phyloP scores from a whole-genome alignment of 768 basidiomycete genomes.

The Termitomyces sp. region DNA sequence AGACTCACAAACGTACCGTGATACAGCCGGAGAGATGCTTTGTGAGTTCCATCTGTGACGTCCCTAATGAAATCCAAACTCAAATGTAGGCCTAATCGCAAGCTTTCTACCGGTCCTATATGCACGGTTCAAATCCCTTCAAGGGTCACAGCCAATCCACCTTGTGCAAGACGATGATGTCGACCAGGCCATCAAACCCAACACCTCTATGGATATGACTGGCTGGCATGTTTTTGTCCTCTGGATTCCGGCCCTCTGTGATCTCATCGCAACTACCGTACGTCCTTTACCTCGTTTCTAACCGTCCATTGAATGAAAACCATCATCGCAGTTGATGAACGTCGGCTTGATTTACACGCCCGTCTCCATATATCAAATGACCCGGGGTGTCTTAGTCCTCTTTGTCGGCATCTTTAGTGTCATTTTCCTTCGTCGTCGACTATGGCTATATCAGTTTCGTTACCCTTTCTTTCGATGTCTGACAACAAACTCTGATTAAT shows the following conservation, averaged over 20 bases:
- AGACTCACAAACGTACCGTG: constrained; percentile 23
- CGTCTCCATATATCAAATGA: constrained; percentile 98
- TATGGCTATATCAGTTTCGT: constrained; percentile 83
- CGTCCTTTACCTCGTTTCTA: constrained; percentile 7
- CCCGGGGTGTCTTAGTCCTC: constrained; percentile 85
- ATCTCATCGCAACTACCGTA: constrained; percentile 89
- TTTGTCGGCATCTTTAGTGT: constrained; percentile 93
- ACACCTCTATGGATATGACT: constrained; percentile 37
- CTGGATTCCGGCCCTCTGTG: constrained; percentile 72
- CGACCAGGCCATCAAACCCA: constrained; percentile 27
- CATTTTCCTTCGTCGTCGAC: constrained; percentile 78
- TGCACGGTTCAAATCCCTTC: constrained; percentile 52
- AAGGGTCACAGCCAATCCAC: constrained; percentile 48
- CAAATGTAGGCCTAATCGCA: constrained; percentile 26
- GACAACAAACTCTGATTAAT: background rate
- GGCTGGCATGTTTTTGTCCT: constrained; percentile 53
- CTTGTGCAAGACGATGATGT: constrained; percentile 45
- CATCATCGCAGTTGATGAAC: constrained; percentile 72
- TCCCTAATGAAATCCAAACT: constrained; percentile 8
- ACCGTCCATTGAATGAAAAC: background rate
- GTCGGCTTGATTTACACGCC: constrained; percentile 93
- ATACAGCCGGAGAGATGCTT: constrained; percentile 91
- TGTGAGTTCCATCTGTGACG: constrained; percentile 59
- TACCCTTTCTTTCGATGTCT: background rate
- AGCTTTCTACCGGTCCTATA: constrained; percentile 84